phyloP scores from a whole-genome alignment of 176 grass and related monocot genomes.

The Oryza coarctata region DNA sequence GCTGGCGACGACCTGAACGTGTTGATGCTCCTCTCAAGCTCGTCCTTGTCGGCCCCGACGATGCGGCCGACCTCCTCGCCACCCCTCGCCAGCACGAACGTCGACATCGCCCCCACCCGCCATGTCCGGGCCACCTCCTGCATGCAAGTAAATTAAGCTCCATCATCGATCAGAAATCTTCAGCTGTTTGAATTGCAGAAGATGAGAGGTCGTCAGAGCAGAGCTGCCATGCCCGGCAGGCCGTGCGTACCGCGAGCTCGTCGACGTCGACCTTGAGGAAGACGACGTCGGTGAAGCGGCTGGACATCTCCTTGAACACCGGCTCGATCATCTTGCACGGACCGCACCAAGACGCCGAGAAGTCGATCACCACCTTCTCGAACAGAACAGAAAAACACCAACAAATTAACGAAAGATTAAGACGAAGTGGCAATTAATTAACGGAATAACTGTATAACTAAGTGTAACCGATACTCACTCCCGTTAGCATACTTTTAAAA shows the following conservation, averaged over 20 bases:
- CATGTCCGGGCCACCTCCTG: conserved; percentile 58
- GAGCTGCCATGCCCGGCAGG: too few relatives aligned
- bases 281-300: conserved; percentile 15
- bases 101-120: conserved; percentile 56
- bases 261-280: conserved; percentile 63
- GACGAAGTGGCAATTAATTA: too few relatives aligned
- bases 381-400: neutral
- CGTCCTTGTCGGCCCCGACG: conserved; percentile 49
- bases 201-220: neutral
- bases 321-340: conserved; percentile 54
- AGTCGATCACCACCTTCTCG: conserved; percentile 54
- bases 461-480: too few relatives aligned
- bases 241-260: conserved; percentile 32
- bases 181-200: neutral
- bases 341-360: conserved; percentile 55
- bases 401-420: neutral
- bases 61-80: conserved; percentile 45
- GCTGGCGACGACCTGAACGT: neutral
- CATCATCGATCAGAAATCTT: neutral
- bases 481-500: too few relatives aligned
- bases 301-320: conserved; percentile 35
- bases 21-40: conserved; percentile 50
- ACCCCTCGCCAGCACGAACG: conserved; percentile 50
- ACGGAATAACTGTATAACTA: too few relatives aligned
- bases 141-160: neutral